These are phyloP conservation scores for Hypoxylon trugodes DNA, from an alignment of 495 filamentous ascomycete species.

Conservation along the genomic window DNA sequence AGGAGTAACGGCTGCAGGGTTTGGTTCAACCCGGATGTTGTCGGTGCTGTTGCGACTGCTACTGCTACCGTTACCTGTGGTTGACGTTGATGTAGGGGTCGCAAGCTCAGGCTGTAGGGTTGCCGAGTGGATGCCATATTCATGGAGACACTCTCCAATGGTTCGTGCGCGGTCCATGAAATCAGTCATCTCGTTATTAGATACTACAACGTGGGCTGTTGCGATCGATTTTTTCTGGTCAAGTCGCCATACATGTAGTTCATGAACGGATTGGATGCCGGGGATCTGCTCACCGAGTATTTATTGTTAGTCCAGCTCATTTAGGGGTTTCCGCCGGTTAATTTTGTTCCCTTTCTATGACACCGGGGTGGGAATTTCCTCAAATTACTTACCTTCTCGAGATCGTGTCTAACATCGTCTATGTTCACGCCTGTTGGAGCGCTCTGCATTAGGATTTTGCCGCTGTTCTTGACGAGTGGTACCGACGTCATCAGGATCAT, in stretches of 20 bases:
- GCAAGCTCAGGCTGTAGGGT: conserved; percentile 86
- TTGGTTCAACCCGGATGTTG: neutral
- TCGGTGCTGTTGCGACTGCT: neutral
- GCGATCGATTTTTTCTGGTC: conserved; percentile 90
- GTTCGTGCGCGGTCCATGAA: conserved; percentile 84
- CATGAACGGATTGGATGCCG: conserved; percentile 84
- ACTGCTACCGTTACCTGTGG: neutral
- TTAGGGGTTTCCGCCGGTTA: neutral
- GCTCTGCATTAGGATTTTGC: conserved; percentile 88
- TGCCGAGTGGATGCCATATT: conserved; percentile 89
- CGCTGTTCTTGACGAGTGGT: conserved; percentile 86
- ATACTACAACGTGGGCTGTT: conserved; percentile 84
- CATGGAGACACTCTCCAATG: conserved; percentile 84
- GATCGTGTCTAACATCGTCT: conserved; percentile 88
- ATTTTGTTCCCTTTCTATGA: neutral
- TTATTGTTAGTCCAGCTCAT: neutral
- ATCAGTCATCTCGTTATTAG: conserved; percentile 60
- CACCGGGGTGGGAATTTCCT: neutral
- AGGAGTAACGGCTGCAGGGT: neutral
- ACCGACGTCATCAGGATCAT: conserved; percentile 89
- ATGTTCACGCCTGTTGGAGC: conserved; percentile 79
- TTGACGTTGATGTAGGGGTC: neutral
- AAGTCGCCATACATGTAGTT: conserved; percentile 94
- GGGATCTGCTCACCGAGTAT: conserved; percentile 59
- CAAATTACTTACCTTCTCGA: conserved; percentile 61